Evolutionary conservation across 441 rosid species (phyloP).

Genomic region (Mallotus japonicus): DNA sequence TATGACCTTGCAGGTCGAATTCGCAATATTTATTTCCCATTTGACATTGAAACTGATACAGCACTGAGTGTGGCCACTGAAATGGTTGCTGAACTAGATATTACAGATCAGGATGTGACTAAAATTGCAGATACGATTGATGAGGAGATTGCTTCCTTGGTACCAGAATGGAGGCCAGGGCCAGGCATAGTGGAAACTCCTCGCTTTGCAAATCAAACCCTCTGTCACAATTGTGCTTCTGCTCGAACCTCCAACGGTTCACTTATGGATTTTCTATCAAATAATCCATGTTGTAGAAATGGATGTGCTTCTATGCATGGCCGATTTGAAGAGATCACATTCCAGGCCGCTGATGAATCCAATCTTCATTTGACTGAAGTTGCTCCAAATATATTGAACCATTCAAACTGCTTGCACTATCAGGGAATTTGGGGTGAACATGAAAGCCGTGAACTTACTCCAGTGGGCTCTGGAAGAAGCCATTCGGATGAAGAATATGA

Average conservation of each 20-base stretch:
- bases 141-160: slow-evolving; percentile 73
- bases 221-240: slow-evolving; percentile 65
- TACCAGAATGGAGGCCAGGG: slow-evolving; percentile 73
- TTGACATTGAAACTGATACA: slow-evolving; percentile 68
- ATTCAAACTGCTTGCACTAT: slow-evolving; percentile 38
- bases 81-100: slow-evolving; percentile 91
- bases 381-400: slow-evolving; percentile 30
- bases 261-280: slow-evolving; percentile 45
- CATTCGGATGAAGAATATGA: slow-evolving; percentile 75
- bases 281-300: slow-evolving; percentile 47
- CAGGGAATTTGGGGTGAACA: slow-evolving; percentile 73
- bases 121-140: slow-evolving; percentile 86
- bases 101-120: slow-evolving; percentile 67
- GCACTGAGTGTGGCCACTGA: slow-evolving; percentile 93
- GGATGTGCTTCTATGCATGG: slow-evolving; percentile 84
- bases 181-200: slow-evolving; percentile 69
- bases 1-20: slow-evolving; percentile 49
- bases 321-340: slow-evolving; percentile 75
- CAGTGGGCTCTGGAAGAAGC: slow-evolving; percentile 60
- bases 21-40: slow-evolving; percentile 83
- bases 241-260: slow-evolving; percentile 68
- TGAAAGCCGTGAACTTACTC: slow-evolving; percentile 70
- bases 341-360: slow-evolving; percentile 46
- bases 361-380: slow-evolving; percentile 34
- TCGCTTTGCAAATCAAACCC: slow-evolving; percentile 35